Base-by-base conservation (phyloP, 352 stramenopile genomes). In the Globisporangium abappressorium region DNA sequence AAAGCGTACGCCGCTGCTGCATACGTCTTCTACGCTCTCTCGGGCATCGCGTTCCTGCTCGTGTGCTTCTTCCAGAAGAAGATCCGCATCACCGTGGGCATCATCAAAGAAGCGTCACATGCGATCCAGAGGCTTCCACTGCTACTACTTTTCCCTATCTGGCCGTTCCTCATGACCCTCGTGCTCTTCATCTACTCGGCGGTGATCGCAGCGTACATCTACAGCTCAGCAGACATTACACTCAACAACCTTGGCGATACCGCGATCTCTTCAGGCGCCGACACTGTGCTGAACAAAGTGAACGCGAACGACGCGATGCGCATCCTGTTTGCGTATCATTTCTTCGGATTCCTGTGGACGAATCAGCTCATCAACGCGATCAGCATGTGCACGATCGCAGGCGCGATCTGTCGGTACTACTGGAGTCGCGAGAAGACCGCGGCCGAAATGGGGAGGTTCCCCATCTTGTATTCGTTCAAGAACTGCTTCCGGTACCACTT, bases 311-410 rank as follows among this genome's bases (percentile, higher is more conserved):
- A 87, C 58, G 75, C 78, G 0, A 95, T 93, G 84, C 81, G 87
- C 24, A 65, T 88, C 9, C 61, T 93, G 34, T 81, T 92, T 43
- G 82, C 76, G 30, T 94, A 93, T 57, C 87, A 94, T 65, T 79
- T 99, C 24, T 99, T 99, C 72, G 89, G 87, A 56, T 98, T 97
- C 43, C 95, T 99, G 55, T 99, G 97, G 97, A 98, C 94, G 0
- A 95, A 90, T 12, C 86, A 98, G 70, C 96, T 99, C 61, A 98
- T 99, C 70, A 85, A 98, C 26, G 96, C 97, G 14, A 77, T 99
- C 70, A 97, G 94, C 38, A 93, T 98, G 83, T 97, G 98, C 57
- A 90, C 93, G 5, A 90, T 99, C 53, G 94, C 95, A 20, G 92
- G 98, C 64, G 85, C 93, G 15, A 80, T 97, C 43, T 88, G 83